Conservation (phyloP, 2,329 filamentous ascomycete species). For the Teratosphaeria destructans region DNA sequence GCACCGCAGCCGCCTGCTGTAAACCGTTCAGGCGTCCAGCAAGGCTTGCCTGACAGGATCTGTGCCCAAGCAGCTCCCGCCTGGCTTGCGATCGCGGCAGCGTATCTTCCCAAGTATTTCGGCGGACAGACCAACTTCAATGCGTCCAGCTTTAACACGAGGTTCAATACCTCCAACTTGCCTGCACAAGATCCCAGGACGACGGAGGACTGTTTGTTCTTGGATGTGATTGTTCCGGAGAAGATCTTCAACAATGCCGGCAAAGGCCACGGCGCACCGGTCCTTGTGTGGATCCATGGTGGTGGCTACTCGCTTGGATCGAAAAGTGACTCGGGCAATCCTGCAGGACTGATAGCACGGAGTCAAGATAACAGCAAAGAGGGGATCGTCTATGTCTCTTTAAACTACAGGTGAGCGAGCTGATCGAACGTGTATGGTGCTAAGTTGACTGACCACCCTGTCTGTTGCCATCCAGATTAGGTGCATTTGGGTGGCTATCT, state of each 20-base stretch:
- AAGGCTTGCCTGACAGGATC: conserved; percentile 32
- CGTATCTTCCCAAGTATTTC: conserved; percentile 23
- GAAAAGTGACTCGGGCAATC: conserved; percentile 27
- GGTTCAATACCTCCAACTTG: conserved; percentile 1
- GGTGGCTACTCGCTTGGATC: conserved; percentile 35
- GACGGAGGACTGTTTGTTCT: conserved; percentile 32
- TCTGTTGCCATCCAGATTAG: conserved; percentile 22
- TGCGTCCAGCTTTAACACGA: conserved; percentile 9
- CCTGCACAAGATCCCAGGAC: conserved; percentile 18
- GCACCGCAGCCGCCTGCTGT: conserved; percentile 31
- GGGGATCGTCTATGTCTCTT: conserved; percentile 28
- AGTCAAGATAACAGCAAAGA: conserved; percentile 29
- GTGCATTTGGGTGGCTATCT: conserved; percentile 39
- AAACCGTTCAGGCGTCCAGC: conserved; percentile 37
- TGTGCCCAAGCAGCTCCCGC: conserved; percentile 36
- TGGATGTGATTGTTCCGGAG: conserved; percentile 30
- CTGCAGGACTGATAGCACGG: conserved; percentile 32
- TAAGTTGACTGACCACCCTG: neutral
- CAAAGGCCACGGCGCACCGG: conserved; percentile 30
- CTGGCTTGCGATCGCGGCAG: conserved; percentile 31
- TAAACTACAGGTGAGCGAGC: neutral
- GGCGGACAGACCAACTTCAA: conserved; percentile 14
- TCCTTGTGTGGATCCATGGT: conserved; percentile 31
- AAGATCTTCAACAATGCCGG: conserved; percentile 22
- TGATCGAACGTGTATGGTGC: no score